Evolutionary conservation across 1,284 basidiomycete genomes (phyloP).

Genomic region (Trametes sp.): DNA sequence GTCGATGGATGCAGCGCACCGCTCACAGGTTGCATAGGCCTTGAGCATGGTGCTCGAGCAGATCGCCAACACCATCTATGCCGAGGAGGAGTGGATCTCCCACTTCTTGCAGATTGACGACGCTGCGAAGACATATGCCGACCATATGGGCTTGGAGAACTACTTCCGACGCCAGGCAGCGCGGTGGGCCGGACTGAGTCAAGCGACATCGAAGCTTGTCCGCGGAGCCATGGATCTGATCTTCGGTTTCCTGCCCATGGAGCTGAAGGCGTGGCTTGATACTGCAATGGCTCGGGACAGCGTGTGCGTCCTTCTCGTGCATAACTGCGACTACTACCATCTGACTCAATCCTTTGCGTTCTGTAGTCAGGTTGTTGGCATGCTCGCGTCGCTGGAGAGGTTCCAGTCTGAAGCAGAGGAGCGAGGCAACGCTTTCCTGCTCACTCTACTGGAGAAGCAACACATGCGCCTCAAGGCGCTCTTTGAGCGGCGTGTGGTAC

Average conservation of each 20-base stretch:
- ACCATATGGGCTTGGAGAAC: conserved; percentile 93
- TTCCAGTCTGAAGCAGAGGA: conserved; percentile 83
- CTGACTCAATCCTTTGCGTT: too few species aligned
- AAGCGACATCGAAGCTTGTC: conserved; percentile 80
- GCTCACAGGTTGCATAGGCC: conserved; percentile 54
- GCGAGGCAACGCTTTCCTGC: conserved; percentile 78
- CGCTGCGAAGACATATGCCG: conserved; percentile 90
- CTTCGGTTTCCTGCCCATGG: conserved; percentile 90
- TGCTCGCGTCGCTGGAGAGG: conserved; percentile 84
- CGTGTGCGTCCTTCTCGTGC: conserved; percentile 69
- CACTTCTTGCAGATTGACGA: conserved; percentile 95
- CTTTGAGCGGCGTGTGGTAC: conserved; percentile 83
- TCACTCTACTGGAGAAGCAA: conserved; percentile 82
- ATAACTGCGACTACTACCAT: too few species aligned
- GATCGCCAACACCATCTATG: conserved; percentile 78
- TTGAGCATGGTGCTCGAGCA: conserved; percentile 81
- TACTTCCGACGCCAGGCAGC: conserved; percentile 94
- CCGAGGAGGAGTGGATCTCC: conserved; percentile 89
- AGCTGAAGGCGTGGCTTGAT: conserved; percentile 89
- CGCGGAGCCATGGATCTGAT: conserved; percentile 93
- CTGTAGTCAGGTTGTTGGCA: conserved; percentile 84
- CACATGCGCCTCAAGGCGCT: conserved; percentile 75
- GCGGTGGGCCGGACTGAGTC: conserved; percentile 70
- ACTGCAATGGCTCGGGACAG: conserved; percentile 77
- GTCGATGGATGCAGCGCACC: background rate